A percentile compares a stretch with the other conserved stretches of the same genome.
phyloP scores from a whole-genome alignment of 805 yeast species.

The Metschnikowia henanensis region DNA sequence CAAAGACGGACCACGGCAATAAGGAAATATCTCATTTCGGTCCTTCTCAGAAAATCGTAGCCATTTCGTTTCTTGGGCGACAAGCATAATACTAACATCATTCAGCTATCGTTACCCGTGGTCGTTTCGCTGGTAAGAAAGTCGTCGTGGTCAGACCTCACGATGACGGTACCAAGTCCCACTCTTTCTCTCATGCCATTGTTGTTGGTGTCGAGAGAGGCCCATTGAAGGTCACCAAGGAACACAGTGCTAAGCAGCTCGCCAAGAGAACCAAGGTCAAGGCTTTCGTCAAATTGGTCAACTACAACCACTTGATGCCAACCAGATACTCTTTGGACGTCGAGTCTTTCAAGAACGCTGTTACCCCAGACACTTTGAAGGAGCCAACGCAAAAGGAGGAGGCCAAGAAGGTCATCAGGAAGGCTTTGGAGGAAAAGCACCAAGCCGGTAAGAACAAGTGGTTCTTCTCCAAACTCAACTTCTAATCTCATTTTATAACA shows the following conservation, averaged over 20 bases:
- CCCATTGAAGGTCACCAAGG: constrained; percentile 95
- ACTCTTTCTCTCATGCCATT: constrained; percentile 98
- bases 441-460: constrained; percentile 99
- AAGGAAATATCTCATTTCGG: too few species aligned
- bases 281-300: constrained; percentile 98
- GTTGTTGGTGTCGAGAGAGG: constrained; percentile 99
- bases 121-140: constrained; percentile 99
- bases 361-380: constrained; percentile 89
- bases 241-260: constrained; percentile 92
- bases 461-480: constrained; percentile 98
- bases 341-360: constrained; percentile 88
- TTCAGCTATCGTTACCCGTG: constrained; percentile 97
- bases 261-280: constrained; percentile 97
- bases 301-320: constrained; percentile 99
- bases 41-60: too few species aligned
- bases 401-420: constrained; percentile 98
- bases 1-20: too few species aligned
- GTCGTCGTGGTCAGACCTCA: constrained; percentile 98
- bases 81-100: constrained; percentile 19
- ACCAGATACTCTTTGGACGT: constrained; percentile 98
- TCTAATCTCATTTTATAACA: constrained; percentile 48
- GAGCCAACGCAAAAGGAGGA: constrained; percentile 99
- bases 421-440: constrained; percentile 99
- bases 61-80: too few species aligned
- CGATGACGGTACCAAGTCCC: constrained; percentile 98